phyloP scores from a whole-genome alignment of 1,284 basidiomycete genomes.

The Cerioporus squamosus region DNA sequence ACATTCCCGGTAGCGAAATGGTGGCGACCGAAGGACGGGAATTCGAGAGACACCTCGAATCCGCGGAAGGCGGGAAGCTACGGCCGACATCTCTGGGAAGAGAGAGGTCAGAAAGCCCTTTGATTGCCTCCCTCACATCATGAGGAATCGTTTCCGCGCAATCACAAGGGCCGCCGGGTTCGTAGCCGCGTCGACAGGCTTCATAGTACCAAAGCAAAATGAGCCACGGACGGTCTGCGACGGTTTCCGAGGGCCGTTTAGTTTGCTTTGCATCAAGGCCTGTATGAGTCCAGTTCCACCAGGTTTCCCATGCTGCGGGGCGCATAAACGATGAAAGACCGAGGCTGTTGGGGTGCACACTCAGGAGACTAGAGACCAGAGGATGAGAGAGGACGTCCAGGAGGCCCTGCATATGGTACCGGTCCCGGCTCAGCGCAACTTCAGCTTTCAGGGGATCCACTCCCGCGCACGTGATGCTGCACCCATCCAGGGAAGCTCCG shows the following conservation, averaged over 20 bases:
- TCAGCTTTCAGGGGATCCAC: no score
- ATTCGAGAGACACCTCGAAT: no score
- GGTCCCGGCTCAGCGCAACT: no score
- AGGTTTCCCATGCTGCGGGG: conserved; percentile 30
- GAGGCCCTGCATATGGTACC: background rate
- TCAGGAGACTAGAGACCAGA: conserved; percentile 25
- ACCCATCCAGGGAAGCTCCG: no score
- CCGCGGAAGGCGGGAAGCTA: background rate
- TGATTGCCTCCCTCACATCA: no score
- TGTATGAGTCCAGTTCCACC: conserved; percentile 36
- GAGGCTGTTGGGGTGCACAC: conserved; percentile 34
- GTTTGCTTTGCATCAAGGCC: background rate
- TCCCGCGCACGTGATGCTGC: no score
- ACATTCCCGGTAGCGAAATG: conserved; percentile 43
- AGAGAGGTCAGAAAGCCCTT: conserved; percentile 13
- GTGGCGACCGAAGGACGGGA: background rate
- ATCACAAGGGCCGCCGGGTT: background rate
- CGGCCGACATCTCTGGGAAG: conserved; percentile 8
- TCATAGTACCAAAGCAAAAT: conserved; percentile 29
- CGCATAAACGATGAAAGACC: conserved; percentile 22
- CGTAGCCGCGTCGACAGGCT: background rate
- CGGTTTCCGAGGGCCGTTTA: background rate
- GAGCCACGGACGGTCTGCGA: conserved; percentile 22
- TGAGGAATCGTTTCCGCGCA: background rate
- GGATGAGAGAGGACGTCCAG: conserved; percentile 27